Percentiles rank a stretch among this genome's conserved stretches.
Conservation (phyloP, 768 basidiomycete species). For the Imleria badia region DNA sequence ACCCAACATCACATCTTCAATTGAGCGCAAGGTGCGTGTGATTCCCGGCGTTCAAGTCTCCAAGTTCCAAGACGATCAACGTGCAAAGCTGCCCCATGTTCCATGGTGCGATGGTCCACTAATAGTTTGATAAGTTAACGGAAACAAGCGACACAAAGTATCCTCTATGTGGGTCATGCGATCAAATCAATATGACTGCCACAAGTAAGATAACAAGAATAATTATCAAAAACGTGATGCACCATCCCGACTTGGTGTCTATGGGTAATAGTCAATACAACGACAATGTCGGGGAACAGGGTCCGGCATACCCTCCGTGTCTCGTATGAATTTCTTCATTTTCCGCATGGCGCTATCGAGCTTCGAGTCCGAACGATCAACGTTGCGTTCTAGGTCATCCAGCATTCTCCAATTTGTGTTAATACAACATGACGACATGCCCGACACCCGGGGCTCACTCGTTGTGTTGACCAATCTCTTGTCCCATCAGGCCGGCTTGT, state of each 20-base stretch:
- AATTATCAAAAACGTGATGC: conserved; percentile 80
- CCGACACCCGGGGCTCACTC: conserved; percentile 54
- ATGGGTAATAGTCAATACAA: conserved; percentile 5
- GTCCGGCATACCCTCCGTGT: conserved; percentile 64
- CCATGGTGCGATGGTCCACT: neutral
- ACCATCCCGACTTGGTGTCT: conserved; percentile 91
- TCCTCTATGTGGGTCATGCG: neutral
- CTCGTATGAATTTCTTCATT: conserved; percentile 77
- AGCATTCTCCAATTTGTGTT: conserved; percentile 58
- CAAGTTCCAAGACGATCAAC: neutral
- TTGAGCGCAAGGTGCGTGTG: neutral
- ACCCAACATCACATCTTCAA: neutral
- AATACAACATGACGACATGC: neutral
- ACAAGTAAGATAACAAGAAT: conserved; percentile 75
- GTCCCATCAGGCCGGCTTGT: conserved; percentile 94
- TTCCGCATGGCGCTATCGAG: conserved; percentile 63
- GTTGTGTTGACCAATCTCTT: conserved; percentile 88
- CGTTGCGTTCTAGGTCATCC: conserved; percentile 70
- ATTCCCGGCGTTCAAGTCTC: neutral
- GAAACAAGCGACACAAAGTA: conserved; percentile 8
- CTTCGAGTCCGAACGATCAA: conserved; percentile 66
- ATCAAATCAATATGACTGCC: conserved; percentile 72
- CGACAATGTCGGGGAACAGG: neutral
- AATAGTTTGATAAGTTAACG: conserved; percentile 18
- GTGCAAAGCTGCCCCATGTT: neutral